Conservation (phyloP, 208 protist species). For the Porcisia deanei region DNA sequence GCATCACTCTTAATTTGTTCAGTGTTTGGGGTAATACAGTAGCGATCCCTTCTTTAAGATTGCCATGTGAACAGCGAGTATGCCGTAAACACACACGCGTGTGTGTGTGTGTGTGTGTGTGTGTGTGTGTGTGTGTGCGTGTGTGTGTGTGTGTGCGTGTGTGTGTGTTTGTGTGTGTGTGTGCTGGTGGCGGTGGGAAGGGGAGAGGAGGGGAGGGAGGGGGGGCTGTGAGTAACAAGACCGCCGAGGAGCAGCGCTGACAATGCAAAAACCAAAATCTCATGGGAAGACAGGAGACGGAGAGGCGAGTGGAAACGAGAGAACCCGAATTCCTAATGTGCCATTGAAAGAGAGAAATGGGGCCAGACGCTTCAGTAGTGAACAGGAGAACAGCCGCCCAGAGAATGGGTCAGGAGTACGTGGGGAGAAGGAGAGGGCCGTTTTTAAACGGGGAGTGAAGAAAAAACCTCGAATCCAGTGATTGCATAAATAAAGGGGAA, state of each 20-base stretch:
- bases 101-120: not conserved
- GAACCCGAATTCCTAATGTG: not conserved
- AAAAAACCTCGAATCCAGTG: too few relatives aligned
- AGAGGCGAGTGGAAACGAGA: not conserved
- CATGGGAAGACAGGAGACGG: constrained; percentile 3
- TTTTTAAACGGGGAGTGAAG: too few relatives aligned
- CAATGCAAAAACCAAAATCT: constrained; percentile 18
- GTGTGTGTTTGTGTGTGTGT: not conserved
- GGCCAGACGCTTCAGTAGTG: too few relatives aligned
- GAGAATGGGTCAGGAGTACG: too few relatives aligned
- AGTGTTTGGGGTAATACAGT: not conserved
- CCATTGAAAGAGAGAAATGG: too few relatives aligned
- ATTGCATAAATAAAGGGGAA: too few relatives aligned
- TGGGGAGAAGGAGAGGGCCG: too few relatives aligned
- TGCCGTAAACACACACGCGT: not conserved
- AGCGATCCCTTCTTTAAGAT: not conserved
- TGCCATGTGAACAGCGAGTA: not conserved
- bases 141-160: not conserved
- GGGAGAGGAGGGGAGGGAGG: too few relatives aligned
- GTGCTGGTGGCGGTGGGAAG: not conserved
- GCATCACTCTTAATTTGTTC: not conserved
- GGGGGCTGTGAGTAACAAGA: not conserved
- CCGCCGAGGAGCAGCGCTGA: too few relatives aligned
- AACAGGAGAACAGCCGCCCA: too few relatives aligned
- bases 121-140: not conserved